Percentiles rank a stretch among this genome's conserved stretches.
Conservation (phyloP, 176 grass and related monocot genomes). For the Tillandsia fasciculata region DNA sequence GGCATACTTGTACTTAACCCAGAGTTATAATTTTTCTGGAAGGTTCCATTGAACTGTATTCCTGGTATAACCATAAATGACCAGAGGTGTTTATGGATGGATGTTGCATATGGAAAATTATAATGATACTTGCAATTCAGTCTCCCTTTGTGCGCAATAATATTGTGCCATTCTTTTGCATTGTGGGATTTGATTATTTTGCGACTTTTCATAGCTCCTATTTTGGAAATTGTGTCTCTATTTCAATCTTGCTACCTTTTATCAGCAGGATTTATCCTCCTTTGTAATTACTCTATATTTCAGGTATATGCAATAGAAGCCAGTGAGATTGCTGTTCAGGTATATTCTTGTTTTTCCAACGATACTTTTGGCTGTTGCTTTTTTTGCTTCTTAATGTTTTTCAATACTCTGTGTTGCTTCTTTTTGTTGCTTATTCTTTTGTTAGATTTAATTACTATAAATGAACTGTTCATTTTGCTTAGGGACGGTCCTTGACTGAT, state of each 20-base stretch:
- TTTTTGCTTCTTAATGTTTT: background rate
- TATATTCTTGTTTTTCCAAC: constrained; percentile 21
- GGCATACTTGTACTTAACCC: no score
- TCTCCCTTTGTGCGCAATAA: background rate
- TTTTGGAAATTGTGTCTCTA: background rate
- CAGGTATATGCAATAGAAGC: constrained; percentile 88
- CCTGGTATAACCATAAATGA: no score
- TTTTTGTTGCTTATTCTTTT: no score
- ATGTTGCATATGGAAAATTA: no score
- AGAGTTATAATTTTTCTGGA: no score
- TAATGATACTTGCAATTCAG: no score
- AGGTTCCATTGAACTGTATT: no score
- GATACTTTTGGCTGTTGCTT: constrained; percentile 7
- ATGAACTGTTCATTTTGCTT: background rate
- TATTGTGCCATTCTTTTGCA: background rate
- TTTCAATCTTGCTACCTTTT: background rate
- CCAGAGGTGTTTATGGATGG: no score
- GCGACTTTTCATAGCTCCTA: background rate
- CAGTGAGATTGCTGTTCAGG: constrained; percentile 78
- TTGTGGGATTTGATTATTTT: no score
- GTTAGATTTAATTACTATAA: no score
- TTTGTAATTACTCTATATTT: constrained; percentile 7
- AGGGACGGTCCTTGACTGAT: no score
- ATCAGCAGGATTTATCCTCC: background rate
- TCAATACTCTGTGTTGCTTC: background rate